Conservation (phyloP, 2,329 filamentous ascomycete species). For the Colletotrichum ledebouriae region DNA sequence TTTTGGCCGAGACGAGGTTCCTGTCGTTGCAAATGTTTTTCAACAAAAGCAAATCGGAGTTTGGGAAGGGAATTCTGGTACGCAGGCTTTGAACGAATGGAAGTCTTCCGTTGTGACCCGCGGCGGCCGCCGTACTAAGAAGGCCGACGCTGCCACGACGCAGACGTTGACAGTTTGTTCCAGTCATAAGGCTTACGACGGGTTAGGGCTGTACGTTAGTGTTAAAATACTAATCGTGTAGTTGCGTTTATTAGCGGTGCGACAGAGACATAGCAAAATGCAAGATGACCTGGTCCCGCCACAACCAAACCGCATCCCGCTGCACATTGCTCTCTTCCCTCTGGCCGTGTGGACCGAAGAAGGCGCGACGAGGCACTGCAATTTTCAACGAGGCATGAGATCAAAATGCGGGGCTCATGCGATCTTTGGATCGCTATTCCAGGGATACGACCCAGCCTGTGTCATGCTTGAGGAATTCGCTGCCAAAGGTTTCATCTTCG, state of each 20-base stretch:
- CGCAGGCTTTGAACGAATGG: slow-evolving; percentile 27
- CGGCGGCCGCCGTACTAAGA: slow-evolving; percentile 3
- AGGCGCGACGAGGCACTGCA: neutral
- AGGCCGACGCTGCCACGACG: slow-evolving; percentile 30
- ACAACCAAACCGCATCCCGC: no score
- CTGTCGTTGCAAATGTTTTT: slow-evolving; percentile 11
- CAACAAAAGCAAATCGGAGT: slow-evolving; percentile 31
- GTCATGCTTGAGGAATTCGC: slow-evolving; percentile 1
- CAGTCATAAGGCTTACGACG: slow-evolving; percentile 8
- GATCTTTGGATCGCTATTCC: slow-evolving; percentile 13
- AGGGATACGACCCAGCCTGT: slow-evolving; percentile 15
- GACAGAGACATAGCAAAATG: slow-evolving; percentile 29
- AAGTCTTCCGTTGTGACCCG: slow-evolving; percentile 15
- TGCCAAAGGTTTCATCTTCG: neutral
- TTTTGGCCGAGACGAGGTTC: slow-evolving; percentile 4
- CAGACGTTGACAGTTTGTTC: slow-evolving; percentile 5
- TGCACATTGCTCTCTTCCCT: no score
- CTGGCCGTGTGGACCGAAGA: neutral
- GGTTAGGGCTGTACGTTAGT: slow-evolving; percentile 35
- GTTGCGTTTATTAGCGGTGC: slow-evolving; percentile 33
- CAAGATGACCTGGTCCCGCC: slow-evolving; percentile 5
- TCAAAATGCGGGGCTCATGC: slow-evolving; percentile 3
- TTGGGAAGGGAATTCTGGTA: slow-evolving; percentile 27
- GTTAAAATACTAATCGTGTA: slow-evolving; percentile 37
- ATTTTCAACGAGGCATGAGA: neutral